Evolutionary conservation across 257 asterid species (phyloP).

Genomic region (Cruciata laevipes): DNA sequence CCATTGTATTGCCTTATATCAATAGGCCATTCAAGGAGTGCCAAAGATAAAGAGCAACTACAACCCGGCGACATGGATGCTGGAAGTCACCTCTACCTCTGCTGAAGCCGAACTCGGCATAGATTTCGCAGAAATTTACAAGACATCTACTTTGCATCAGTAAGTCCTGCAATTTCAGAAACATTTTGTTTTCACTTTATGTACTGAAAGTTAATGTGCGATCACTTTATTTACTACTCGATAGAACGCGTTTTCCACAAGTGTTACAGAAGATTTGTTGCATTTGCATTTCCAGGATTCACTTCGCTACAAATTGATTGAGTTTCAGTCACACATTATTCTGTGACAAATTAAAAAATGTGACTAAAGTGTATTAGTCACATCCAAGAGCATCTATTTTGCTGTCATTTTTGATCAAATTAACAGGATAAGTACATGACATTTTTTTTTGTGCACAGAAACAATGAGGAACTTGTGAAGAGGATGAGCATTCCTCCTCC

Average conservation of each 20-base stretch:
- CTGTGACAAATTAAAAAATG: too few species aligned
- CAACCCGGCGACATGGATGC: slow-evolving; percentile 35
- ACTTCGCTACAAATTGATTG: too few species aligned
- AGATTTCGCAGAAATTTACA: slow-evolving; percentile 26
- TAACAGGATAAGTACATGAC: background rate
- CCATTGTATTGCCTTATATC: too few species aligned
- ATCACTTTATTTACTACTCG: too few species aligned
- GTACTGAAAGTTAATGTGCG: too few species aligned
- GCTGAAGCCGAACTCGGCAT: slow-evolving; percentile 27
- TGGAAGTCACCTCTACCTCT: slow-evolving; percentile 27
- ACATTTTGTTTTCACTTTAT: too few species aligned
- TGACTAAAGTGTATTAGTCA: too few species aligned
- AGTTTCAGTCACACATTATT: too few species aligned
- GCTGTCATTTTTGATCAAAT: background rate
- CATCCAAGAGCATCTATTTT: too few species aligned
- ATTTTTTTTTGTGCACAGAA: slow-evolving; percentile 6
- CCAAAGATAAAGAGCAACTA: slow-evolving; percentile 20
- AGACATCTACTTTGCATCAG: slow-evolving; percentile 18
- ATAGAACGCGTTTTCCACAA: too few species aligned
- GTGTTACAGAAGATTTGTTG: too few species aligned
- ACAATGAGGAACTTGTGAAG: slow-evolving; percentile 19
- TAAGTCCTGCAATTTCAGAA: slow-evolving; percentile 13
- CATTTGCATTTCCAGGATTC: background rate
- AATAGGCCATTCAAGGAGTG: slow-evolving; percentile 22
- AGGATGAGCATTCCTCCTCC: slow-evolving; percentile 10